phyloP scores from a whole-genome alignment of 805 yeast species.

The Alloascoidea africana region DNA sequence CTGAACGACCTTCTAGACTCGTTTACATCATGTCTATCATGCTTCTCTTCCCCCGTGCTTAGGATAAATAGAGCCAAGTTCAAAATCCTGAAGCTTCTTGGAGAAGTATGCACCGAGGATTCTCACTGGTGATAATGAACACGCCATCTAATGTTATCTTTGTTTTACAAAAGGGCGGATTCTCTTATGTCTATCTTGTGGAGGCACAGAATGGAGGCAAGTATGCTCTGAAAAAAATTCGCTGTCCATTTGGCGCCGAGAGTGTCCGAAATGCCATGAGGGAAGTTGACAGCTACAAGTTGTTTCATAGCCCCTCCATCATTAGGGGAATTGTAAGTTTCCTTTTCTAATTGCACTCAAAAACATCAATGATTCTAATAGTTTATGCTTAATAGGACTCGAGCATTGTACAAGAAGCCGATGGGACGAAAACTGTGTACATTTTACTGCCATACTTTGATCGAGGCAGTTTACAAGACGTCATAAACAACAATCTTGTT shows the following conservation, averaged over 20 bases:
- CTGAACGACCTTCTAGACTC: constrained; percentile 15
- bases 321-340: constrained; percentile 32
- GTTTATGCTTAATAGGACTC: constrained; percentile 33
- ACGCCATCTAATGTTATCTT: background rate
- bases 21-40: constrained; percentile 20
- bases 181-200: constrained; percentile 75
- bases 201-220: constrained; percentile 27
- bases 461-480: constrained; percentile 65
- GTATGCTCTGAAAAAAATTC: constrained; percentile 72
- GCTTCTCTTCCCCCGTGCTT: constrained; percentile 36
- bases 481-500: constrained; percentile 50
- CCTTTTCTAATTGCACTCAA: background rate
- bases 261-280: constrained; percentile 59
- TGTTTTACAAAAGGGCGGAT: constrained; percentile 41
- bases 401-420: constrained; percentile 52
- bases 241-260: constrained; percentile 78
- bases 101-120: constrained; percentile 32
- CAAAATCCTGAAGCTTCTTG: constrained; percentile 54
- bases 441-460: constrained; percentile 69
- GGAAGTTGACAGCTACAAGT: constrained; percentile 63
- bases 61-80: constrained; percentile 47
- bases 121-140: background rate
- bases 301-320: constrained; percentile 54
- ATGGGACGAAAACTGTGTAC: constrained; percentile 68
- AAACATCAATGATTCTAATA: background rate